Base-by-base conservation (phyloP, 2,329 filamentous ascomycete species). In the Dactylellina leptospora region DNA sequence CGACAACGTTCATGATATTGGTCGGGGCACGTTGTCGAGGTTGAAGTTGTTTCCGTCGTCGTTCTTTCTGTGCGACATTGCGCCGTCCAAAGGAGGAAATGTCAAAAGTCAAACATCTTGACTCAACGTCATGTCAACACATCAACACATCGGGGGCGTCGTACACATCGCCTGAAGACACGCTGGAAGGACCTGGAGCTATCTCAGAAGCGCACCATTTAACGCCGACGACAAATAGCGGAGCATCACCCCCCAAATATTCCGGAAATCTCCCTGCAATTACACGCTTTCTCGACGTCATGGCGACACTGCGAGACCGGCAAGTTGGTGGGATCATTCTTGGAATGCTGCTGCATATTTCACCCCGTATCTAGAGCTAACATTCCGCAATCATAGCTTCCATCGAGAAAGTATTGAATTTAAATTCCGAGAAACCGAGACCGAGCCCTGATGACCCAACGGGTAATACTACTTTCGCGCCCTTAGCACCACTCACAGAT, bases 391-490 rank as follows among this genome's bases (percentile, higher is more conserved):
- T 18, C 11, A n/a, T 75, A 96, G 93, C 90, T 53, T 93, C 93
- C 16, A 92, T 99, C 78, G 92, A 96, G 83, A 93, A 92, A 81
- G 92, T 99, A 78, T 87, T 99, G 76, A 97, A 97, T 80, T 84
- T 99, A 76, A 99, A 99, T 81, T 89, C 95, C 78, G 85, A 86
- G 36, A 80, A 81, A 73, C 85, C 82, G 78, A 86, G 75, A 79
- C 85, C 90, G 70, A 90, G 92, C 66, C 79, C 84, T 38, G 82
- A 85, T 47, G 83, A 85, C 62, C 88, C 44, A 16, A 27, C 45
- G 8, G 16, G 48, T 4, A 18, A 27, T 25, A 74, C 38, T 13
- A 25, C 45, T 9, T 66, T 74, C 40, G 84, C 88, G 60, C 86
- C 89, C 20, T 85, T 88, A 36, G 88, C 88, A n/a, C 89, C 91